These are phyloP conservation scores for Xylona heveae DNA, from an alignment of 495 filamentous ascomycete genomes.

Conservation along the genomic window DNA sequence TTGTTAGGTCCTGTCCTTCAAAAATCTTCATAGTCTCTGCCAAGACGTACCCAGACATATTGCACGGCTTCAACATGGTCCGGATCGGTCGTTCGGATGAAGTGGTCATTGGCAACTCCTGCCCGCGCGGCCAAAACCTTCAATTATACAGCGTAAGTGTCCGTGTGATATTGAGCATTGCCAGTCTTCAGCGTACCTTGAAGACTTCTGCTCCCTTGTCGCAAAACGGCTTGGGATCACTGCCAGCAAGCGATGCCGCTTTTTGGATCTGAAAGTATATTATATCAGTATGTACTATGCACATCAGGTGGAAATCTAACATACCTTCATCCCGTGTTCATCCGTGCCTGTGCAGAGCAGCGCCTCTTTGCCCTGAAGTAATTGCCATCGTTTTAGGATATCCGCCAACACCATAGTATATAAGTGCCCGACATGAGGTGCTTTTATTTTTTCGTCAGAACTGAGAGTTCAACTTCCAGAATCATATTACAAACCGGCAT, in stretches of 20 bases:
- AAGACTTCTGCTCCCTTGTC: slow-evolving; percentile 43
- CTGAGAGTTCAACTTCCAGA: no score
- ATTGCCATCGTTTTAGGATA: slow-evolving; percentile 80
- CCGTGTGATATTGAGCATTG: slow-evolving; percentile 1
- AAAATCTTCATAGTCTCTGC: background rate
- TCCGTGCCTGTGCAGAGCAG: slow-evolving; percentile 84
- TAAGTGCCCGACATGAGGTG: slow-evolving; percentile 85
- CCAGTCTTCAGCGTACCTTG: slow-evolving; percentile 13
- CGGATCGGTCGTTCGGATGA: slow-evolving; percentile 74
- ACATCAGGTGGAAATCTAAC: background rate
- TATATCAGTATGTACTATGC: background rate
- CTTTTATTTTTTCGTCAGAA: slow-evolving; percentile 22
- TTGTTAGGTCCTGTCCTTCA: slow-evolving; percentile 4
- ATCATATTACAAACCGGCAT: slow-evolving; percentile 44
- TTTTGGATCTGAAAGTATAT: slow-evolving; percentile 44
- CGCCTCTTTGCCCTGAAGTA: slow-evolving; percentile 47
- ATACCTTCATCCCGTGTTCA: slow-evolving; percentile 85
- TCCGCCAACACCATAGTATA: slow-evolving; percentile 85
- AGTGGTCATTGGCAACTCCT: slow-evolving; percentile 53
- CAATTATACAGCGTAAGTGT: slow-evolving; percentile 4
- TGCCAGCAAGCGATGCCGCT: slow-evolving; percentile 45
- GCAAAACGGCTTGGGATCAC: slow-evolving; percentile 40
- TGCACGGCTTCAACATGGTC: slow-evolving; percentile 72
- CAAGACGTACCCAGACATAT: slow-evolving; percentile 57
- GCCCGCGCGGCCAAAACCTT: slow-evolving; percentile 45